These are phyloP conservation scores for Sporisorium reilianum DNA, from an alignment of 1,284 basidiomycete species.

Conservation along the genomic window DNA sequence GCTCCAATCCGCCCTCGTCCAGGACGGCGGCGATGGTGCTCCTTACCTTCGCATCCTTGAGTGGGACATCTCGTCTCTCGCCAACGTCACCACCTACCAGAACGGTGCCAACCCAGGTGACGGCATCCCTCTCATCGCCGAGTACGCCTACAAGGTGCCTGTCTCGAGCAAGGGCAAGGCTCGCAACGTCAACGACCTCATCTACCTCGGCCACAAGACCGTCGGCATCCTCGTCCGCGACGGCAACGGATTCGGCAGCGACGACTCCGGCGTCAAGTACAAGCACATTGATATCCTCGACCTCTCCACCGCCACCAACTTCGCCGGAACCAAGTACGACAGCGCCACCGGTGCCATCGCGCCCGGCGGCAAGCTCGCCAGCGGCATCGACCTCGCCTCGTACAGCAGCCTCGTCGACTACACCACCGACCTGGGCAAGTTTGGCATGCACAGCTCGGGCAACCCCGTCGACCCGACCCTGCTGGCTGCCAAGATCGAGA, in stretches of 20 bases:
- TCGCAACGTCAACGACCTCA: constrained; percentile 74
- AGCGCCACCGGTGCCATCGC: constrained; percentile 74
- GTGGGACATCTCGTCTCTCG: constrained; percentile 38
- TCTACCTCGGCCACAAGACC: constrained; percentile 71
- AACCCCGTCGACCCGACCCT: constrained; percentile 71
- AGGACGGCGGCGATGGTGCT: constrained; percentile 72
- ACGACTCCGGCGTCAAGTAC: constrained; percentile 72
- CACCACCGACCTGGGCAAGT: constrained; percentile 73
- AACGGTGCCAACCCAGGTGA: constrained; percentile 70
- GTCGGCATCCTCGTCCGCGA: constrained; percentile 74
- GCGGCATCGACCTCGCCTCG: constrained; percentile 72
- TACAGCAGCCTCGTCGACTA: constrained; percentile 75
- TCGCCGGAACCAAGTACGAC: constrained; percentile 76
- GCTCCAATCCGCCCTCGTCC: constrained; percentile 77
- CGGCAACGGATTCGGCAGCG: constrained; percentile 75
- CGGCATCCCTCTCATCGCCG: constrained; percentile 69
- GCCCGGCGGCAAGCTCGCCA: constrained; percentile 73
- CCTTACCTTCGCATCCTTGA: constrained; percentile 41
- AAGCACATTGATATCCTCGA: constrained; percentile 72
- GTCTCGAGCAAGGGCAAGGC: constrained; percentile 74
- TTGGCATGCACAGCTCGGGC: constrained; percentile 74
- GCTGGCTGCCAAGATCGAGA: constrained; percentile 79
- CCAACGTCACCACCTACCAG: constrained; percentile 26
- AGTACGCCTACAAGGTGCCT: constrained; percentile 77
- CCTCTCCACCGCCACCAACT: constrained; percentile 76